Conservation (phyloP, 2,329 filamentous ascomycete genomes). For the Penicillium rolfsii region DNA sequence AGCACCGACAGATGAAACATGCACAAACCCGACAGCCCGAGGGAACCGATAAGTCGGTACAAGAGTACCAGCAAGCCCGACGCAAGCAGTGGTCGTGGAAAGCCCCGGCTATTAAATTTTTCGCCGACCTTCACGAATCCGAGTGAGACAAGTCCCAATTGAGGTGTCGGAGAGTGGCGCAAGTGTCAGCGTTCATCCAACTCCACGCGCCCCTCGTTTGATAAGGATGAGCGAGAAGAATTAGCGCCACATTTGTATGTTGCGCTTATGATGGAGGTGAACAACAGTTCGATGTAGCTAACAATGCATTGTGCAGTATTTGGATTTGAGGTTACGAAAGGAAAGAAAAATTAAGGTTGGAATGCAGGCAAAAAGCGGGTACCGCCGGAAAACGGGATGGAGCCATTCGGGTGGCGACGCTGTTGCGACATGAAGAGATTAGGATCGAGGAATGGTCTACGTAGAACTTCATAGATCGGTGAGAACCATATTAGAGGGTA, state of each 20-base stretch:
- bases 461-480: not conserved
- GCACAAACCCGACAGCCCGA: not conserved
- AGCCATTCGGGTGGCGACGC: slow-evolving; percentile 23
- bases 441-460: not conserved
- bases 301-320: slow-evolving; percentile 16
- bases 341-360: slow-evolving; percentile 29
- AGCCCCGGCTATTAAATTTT: slow-evolving; percentile 2
- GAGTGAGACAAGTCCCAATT: slow-evolving; percentile 14
- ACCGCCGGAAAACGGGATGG: slow-evolving; percentile 26
- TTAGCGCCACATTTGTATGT: slow-evolving; percentile 4
- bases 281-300: not conserved
- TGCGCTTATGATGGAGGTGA: not conserved
- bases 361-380: slow-evolving; percentile 32
- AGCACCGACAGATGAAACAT: not conserved
- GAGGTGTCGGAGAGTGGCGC: slow-evolving; percentile 12
- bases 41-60: not conserved
- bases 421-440: not conserved
- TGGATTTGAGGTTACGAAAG: slow-evolving; percentile 10
- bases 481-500: slow-evolving; percentile 8
- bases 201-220: slow-evolving; percentile 6
- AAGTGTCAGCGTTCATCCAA: slow-evolving; percentile 3
- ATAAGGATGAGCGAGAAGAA: not conserved
- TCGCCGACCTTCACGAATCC: slow-evolving; percentile 1
- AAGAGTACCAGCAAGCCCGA: not conserved
- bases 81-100: not conserved